phyloP scores from a whole-genome alignment of 345 rosid genomes.

The Linum lewisii region DNA sequence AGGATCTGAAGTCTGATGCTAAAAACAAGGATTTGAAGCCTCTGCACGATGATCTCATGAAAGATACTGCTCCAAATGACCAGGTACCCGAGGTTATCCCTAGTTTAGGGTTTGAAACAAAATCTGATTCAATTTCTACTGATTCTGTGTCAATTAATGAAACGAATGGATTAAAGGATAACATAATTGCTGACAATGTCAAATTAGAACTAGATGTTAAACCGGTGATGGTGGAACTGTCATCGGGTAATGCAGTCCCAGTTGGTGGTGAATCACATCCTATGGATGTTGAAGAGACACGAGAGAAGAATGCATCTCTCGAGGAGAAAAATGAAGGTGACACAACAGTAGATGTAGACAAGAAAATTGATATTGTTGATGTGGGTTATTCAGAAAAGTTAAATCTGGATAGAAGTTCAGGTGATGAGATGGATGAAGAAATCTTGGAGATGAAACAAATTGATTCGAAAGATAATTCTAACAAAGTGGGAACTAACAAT shows the following conservation, averaged over 20 bases:
- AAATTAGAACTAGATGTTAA: slow-evolving; percentile 91
- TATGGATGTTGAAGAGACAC: slow-evolving; percentile 82
- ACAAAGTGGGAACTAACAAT: slow-evolving; percentile 39
- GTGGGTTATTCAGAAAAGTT: slow-evolving; percentile 77
- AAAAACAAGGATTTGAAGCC: slow-evolving; percentile 37
- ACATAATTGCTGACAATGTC: slow-evolving; percentile 89
- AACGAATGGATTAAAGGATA: slow-evolving; percentile 93
- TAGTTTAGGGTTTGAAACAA: slow-evolving; percentile 89
- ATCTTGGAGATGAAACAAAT: slow-evolving; percentile 64
- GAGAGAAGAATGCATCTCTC: slow-evolving; percentile 50
- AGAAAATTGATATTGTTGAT: slow-evolving; percentile 56
- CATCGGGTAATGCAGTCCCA: slow-evolving; percentile 44
- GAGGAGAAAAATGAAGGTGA: slow-evolving; percentile 46
- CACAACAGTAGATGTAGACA: slow-evolving; percentile 54
- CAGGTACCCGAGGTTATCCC: slow-evolving; percentile 99
- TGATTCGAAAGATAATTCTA: slow-evolving; percentile 51
- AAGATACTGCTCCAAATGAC: slow-evolving; percentile 53
- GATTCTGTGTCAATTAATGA: slow-evolving; percentile 97
- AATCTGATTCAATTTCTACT: slow-evolving; percentile 97
- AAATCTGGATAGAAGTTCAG: slow-evolving; percentile 91
- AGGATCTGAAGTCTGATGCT: slow-evolving; percentile 27
- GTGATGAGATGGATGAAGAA: slow-evolving; percentile 97
- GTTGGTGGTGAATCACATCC: slow-evolving; percentile 74
- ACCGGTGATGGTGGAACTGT: slow-evolving; percentile 77
- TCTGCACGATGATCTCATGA: slow-evolving; percentile 35